Conservation (phyloP, 2,329 filamentous ascomycete species). For the Neonectria ditissima region DNA sequence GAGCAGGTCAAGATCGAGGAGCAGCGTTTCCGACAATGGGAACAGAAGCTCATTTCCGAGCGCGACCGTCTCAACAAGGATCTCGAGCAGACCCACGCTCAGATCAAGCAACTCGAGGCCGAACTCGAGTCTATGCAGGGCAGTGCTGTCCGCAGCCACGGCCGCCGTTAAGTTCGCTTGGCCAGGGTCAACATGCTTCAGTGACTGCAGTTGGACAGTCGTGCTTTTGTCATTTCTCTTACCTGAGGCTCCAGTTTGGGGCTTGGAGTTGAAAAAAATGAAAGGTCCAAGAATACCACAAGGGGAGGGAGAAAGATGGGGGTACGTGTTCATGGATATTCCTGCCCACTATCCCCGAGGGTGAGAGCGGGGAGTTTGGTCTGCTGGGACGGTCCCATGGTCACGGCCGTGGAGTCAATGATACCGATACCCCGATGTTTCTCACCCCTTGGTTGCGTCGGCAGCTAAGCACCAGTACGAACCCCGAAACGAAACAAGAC, state of each 20-base stretch:
- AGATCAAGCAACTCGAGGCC: slow-evolving; percentile 89
- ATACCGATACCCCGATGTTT: slow-evolving; percentile 41
- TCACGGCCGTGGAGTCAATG: slow-evolving; percentile 43
- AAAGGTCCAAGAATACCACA: slow-evolving; percentile 49
- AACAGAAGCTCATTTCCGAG: slow-evolving; percentile 99
- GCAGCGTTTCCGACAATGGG: slow-evolving; percentile 98
- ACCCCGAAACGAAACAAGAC: slow-evolving; percentile 43
- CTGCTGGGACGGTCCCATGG: slow-evolving; percentile 38
- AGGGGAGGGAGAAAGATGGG: slow-evolving; percentile 38
- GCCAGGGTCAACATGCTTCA: slow-evolving; percentile 34
- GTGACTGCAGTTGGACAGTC: slow-evolving; percentile 46
- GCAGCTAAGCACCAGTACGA: slow-evolving; percentile 39
- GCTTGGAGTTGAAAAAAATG: slow-evolving; percentile 52
- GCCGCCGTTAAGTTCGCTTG: slow-evolving; percentile 77
- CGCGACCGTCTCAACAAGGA: slow-evolving; percentile 99
- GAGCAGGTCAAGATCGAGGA: slow-evolving; percentile 99
- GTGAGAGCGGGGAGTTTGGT: slow-evolving; percentile 25
- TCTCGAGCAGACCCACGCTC: slow-evolving; percentile 95
- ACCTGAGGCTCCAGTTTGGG: slow-evolving; percentile 46
- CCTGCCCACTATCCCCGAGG: slow-evolving; percentile 39
- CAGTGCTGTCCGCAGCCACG: slow-evolving; percentile 88
- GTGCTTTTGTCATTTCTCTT: slow-evolving; percentile 43
- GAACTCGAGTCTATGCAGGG: slow-evolving; percentile 96
- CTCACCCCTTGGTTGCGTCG: slow-evolving; percentile 40
- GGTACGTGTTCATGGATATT: slow-evolving; percentile 47